Base-by-base conservation (phyloP, 169 alveolate genomes). In the Plasmodium falciparum region DNA sequence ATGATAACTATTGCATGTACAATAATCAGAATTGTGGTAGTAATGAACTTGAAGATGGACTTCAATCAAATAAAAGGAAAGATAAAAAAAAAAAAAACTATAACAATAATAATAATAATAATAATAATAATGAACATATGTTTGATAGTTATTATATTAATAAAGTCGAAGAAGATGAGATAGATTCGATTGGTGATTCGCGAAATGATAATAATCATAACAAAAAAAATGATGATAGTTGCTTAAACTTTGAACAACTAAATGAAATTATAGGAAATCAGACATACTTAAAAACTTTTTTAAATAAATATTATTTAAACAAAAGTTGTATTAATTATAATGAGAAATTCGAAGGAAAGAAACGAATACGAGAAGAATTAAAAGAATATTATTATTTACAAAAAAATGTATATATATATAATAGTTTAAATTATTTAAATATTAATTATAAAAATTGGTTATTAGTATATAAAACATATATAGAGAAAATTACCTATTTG, bases 361-460 rank as follows among this genome's bases (percentile, higher is more conserved):
- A n/a, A 39, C 9, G 7, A 54, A 39, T 5, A 20, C 49, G 45
- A 15, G 17, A 13, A 17, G 15, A 20, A 24, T 15, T 5, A 11
- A 29, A 29, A 45, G 74, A 66, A 47, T 69, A 22, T 6, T 2
- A 29, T 8, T 39, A 52, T 43, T n/a, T 83, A 26, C 61, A 86
- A 47, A 86, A 73, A 22, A 86, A 73, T 43, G 76, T 86, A 3
- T 86, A 86, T 59, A 86, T 86, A 17, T 86, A 59, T 39, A 86
- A 86, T 58, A 86, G 73, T 13, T n/a, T 86, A 20, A 86, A 86
- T 47, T 86, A 86, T 54, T 20, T 86, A 52, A 86, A 86, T 54
- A 86, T 86, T 20, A 86, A 86, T 54, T 86, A 86, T 45, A 86
- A 86, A 73, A 86, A 86, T 43, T 86, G 92, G 92, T 33, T 86